These are phyloP conservation scores for Skeletonema tropicum DNA, from an alignment of 108 stramenopile species.

Conservation along the genomic window DNA sequence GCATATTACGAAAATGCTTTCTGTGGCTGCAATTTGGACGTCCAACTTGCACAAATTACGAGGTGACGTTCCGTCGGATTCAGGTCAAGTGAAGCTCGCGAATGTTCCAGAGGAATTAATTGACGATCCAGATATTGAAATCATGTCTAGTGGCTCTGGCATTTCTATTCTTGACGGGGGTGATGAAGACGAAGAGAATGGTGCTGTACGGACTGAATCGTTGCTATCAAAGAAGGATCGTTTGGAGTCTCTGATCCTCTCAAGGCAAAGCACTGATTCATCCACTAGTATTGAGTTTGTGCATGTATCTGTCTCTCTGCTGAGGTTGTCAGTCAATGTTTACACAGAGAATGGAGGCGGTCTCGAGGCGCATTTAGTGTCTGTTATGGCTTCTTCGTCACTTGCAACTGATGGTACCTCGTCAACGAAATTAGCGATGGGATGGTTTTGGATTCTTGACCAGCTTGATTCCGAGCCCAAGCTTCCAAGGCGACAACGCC, in stretches of 20 bases:
- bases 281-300: slow-evolving; percentile 29
- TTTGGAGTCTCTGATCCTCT: slow-evolving; percentile 20
- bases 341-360: slow-evolving; percentile 56
- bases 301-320: slow-evolving; percentile 50
- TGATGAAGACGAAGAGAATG: not conserved
- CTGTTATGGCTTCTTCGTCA: slow-evolving; percentile 61
- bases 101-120: slow-evolving; percentile 28
- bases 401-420: slow-evolving; percentile 63
- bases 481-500: slow-evolving; percentile 57
- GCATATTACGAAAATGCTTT: slow-evolving; percentile 59
- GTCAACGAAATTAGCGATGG: slow-evolving; percentile 63
- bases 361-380: slow-evolving; percentile 81
- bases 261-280: slow-evolving; percentile 21
- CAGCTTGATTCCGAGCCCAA: slow-evolving; percentile 39
- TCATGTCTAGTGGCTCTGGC: slow-evolving; percentile 44
- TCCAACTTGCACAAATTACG: slow-evolving; percentile 36
- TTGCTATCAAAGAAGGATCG: slow-evolving; percentile 23
- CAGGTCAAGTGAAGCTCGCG: slow-evolving; percentile 8
- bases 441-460: slow-evolving; percentile 89
- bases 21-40: slow-evolving; percentile 65
- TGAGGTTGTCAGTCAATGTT: slow-evolving; percentile 56
- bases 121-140: slow-evolving; percentile 24
- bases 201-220: not conserved
- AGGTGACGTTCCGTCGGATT: slow-evolving; percentile 6
- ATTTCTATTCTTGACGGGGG: slow-evolving; percentile 46